Evolutionary conservation across 176 grass and related monocot genomes (phyloP).

Genomic region (Leersia perrieri): DNA sequence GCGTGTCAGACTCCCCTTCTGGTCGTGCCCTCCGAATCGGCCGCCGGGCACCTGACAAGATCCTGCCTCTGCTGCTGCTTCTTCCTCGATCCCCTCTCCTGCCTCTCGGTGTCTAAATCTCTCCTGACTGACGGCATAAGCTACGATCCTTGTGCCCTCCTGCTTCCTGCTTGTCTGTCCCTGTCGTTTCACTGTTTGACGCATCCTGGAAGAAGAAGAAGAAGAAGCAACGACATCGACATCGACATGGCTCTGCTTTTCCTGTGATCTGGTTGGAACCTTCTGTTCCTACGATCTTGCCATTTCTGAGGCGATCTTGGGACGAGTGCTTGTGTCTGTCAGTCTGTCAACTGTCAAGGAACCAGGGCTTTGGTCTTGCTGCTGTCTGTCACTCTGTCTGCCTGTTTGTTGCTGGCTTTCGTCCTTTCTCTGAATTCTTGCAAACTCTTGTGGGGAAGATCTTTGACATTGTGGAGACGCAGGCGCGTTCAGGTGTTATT

Average conservation of each 20-base stretch:
- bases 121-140: not conserved
- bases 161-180: conserved; percentile 15
- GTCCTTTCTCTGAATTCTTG: too few relatives aligned
- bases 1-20: conserved; percentile 54
- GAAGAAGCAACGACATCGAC: too few relatives aligned
- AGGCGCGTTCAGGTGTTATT: not conserved
- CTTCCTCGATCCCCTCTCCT: not conserved
- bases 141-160: conserved; percentile 5
- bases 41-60: conserved; percentile 69
- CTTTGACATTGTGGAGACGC: conserved; percentile 24
- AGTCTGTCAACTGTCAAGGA: conserved; percentile 13
- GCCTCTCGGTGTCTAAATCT: not conserved
- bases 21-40: conserved; percentile 75
- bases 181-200: not conserved
- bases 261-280: conserved; percentile 32
- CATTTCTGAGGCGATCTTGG: conserved; percentile 24
- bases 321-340: conserved; percentile 5
- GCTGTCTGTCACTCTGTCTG: too few relatives aligned
- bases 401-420: too few relatives aligned
- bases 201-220: not conserved
- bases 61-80: not conserved
- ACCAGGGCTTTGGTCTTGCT: conserved; percentile 31
- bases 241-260: conserved; percentile 39
- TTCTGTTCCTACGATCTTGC: not conserved
- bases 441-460: not conserved